A percentile compares a stretch with the other conserved stretches of the same genome.
phyloP scores from a whole-genome alignment of 305 asterid species.

The Caryopteris hybrid region DNA sequence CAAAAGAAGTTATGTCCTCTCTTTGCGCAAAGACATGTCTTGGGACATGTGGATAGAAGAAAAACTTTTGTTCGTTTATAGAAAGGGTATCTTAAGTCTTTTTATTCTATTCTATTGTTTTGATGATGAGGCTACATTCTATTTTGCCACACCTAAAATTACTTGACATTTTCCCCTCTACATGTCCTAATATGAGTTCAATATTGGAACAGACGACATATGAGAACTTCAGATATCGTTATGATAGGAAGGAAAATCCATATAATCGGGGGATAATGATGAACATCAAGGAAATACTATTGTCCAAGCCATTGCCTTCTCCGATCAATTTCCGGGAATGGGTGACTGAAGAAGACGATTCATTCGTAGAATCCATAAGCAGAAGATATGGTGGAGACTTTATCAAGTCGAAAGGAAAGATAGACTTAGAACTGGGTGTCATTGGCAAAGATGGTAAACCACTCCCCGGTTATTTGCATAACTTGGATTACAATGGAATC shows the following conservation, averaged over 20 bases:
- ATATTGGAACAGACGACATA: conserved; percentile 68
- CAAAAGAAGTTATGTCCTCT: no score
- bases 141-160: no score
- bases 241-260: conserved; percentile 84
- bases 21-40: no score
- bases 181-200: conserved; percentile 5
- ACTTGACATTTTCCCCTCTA: background rate
- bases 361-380: conserved; percentile 36
- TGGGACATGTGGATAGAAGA: no score
- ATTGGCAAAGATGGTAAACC: conserved; percentile 45
- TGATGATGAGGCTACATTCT: no score
- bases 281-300: conserved; percentile 61
- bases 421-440: conserved; percentile 54
- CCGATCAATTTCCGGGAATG: conserved; percentile 68
- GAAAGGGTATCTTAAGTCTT: no score
- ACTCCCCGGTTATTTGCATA: conserved; percentile 36
- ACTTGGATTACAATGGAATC: conserved; percentile 49
- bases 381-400: conserved; percentile 36
- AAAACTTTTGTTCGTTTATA: no score
- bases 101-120: no score
- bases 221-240: conserved; percentile 83
- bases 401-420: conserved; percentile 37
- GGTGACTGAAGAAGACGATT: conserved; percentile 56
- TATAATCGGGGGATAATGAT: conserved; percentile 49
- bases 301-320: conserved; percentile 48